Conservation (phyloP, 192 early-diverging fungal species). For the Mortierella antarctica region DNA sequence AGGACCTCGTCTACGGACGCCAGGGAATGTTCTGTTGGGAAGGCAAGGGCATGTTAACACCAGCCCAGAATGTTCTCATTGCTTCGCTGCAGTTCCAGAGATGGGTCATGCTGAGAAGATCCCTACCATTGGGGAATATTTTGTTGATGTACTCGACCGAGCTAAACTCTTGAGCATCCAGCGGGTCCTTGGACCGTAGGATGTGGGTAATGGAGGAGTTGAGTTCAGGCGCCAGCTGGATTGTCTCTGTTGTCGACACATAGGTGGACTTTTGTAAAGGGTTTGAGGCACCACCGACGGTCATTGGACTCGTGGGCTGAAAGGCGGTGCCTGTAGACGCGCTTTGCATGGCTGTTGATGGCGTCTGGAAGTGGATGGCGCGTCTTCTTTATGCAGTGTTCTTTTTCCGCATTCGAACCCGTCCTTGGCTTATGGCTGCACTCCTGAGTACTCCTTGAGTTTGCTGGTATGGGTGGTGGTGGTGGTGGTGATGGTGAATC, state of each 20-base stretch:
- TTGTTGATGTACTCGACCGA: slow-evolving; percentile 82
- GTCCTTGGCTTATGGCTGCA: not conserved
- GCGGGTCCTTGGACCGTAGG: slow-evolving; percentile 67
- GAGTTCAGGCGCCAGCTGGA: slow-evolving; percentile 64
- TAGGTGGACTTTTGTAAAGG: slow-evolving; percentile 11
- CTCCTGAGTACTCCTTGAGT: not conserved
- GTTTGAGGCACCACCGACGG: not conserved
- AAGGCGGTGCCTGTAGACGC: not conserved
- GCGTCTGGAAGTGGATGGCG: not conserved
- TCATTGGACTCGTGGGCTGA: slow-evolving; percentile 15
- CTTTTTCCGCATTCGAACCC: not conserved
- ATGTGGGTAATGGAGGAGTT: slow-evolving; percentile 67
- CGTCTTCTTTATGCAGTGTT: not conserved
- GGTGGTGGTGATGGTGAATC: not conserved
- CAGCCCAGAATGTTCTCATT: not conserved
- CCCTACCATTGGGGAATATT: slow-evolving; percentile 79
- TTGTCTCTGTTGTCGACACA: slow-evolving; percentile 36
- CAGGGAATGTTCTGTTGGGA: slow-evolving; percentile 69
- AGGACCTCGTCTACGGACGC: slow-evolving; percentile 72
- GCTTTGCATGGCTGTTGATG: not conserved
- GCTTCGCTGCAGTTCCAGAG: not conserved
- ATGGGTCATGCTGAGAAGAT: not conserved
- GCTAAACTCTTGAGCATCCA: slow-evolving; percentile 78
- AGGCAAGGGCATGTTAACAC: not conserved
- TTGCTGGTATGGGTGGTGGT: not conserved